Evolutionary conservation across 805 yeast genomes (phyloP).

Genomic region (Saturnispora bothae): DNA sequence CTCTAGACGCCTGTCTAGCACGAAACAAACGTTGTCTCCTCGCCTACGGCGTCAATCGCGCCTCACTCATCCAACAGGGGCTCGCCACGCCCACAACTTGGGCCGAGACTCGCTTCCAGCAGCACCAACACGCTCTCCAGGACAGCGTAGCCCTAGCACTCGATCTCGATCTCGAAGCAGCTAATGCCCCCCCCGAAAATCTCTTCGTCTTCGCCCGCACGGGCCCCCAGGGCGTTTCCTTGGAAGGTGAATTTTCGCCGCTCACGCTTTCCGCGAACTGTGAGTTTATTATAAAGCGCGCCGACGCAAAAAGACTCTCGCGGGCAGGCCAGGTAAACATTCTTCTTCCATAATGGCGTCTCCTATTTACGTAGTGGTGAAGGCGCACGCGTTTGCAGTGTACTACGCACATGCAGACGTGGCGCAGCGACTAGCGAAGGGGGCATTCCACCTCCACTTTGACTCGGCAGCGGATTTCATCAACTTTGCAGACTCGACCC

Average conservation of each 20-base stretch:
- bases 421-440: conserved; percentile 1
- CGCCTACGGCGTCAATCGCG: conserved; percentile 60
- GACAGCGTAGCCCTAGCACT: conserved; percentile 67
- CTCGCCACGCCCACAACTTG: conserved; percentile 28
- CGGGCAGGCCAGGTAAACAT: conserved; percentile 7
- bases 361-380: conserved; percentile 5
- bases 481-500: conserved; percentile 5
- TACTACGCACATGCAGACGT: conserved; percentile 5
- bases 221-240: background rate
- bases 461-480: conserved; percentile 2
- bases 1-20: conserved; percentile 1
- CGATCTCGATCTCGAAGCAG: conserved; percentile 77
- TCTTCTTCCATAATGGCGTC: background rate
- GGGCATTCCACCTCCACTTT: conserved; percentile 5
- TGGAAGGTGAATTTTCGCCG: conserved; percentile 7
- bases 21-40: conserved; percentile 74
- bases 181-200: background rate
- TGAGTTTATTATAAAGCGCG: conserved; percentile 5
- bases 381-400: conserved; percentile 4
- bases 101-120: conserved; percentile 65
- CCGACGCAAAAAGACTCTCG: conserved; percentile 8
- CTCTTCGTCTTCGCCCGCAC: conserved; percentile 4
- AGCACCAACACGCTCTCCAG: conserved; percentile 58
- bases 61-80: conserved; percentile 61
- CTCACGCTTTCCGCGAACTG: conserved; percentile 2